A percentile compares a stretch with the other conserved stretches of the same genome.
Evolutionary conservation across 495 filamentous ascomycete species (phyloP).

Genomic region (Penicillium soppii): DNA sequence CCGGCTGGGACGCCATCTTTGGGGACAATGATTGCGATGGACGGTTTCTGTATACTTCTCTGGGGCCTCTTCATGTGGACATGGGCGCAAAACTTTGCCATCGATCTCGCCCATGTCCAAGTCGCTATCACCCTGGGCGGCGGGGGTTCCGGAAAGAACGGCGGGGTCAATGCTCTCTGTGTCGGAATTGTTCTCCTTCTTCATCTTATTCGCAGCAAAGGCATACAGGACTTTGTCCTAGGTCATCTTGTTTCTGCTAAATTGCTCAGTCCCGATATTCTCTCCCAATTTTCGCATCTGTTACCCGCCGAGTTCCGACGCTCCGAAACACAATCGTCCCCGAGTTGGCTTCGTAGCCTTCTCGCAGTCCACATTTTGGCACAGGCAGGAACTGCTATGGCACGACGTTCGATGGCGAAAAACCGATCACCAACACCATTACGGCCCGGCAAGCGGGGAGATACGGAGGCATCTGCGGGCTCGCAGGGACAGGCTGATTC

Average conservation of each 20-base stretch:
- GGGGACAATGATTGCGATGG: conserved; percentile 77
- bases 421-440: conserved; percentile 46
- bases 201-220: conserved; percentile 64
- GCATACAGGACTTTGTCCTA: conserved; percentile 51
- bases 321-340: conserved; percentile 46
- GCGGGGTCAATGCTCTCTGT: conserved; percentile 71
- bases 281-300: conserved; percentile 45
- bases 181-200: conserved; percentile 71
- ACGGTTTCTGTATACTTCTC: conserved; percentile 73
- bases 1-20: conserved; percentile 71
- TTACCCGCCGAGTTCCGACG: conserved; percentile 45
- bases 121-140: conserved; percentile 93
- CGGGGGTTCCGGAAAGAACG: conserved; percentile 71
- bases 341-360: conserved; percentile 58
- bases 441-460: conserved; percentile 47
- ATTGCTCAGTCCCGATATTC: conserved; percentile 43
- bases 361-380: conserved; percentile 88
- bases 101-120: conserved; percentile 95
- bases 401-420: conserved; percentile 51
- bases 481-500: conserved; percentile 48
- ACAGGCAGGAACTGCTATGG: conserved; percentile 63
- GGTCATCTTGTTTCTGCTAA: conserved; percentile 46
- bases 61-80: conserved; percentile 88
- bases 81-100: conserved; percentile 79
- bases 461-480: conserved; percentile 57